phyloP scores from a whole-genome alignment of 1,284 basidiomycete species.

The Fomitopsis palustris region DNA sequence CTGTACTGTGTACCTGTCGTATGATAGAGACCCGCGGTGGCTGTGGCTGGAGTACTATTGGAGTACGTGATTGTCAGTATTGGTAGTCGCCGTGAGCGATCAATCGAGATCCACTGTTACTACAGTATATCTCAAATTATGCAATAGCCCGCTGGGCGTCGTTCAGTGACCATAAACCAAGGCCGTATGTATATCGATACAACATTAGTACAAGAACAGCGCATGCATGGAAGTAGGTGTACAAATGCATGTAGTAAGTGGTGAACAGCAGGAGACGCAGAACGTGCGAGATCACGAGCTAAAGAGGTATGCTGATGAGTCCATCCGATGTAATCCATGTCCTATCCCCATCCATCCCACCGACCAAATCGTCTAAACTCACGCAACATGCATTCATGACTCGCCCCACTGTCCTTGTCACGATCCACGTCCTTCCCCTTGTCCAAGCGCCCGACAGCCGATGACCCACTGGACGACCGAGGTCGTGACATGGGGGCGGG shows the following conservation, averaged over 20 bases:
- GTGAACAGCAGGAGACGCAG: neutral
- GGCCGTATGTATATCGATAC: slow-evolving; percentile 11
- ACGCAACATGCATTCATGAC: slow-evolving; percentile 61
- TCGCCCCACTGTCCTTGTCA: slow-evolving; percentile 56
- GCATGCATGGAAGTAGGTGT: slow-evolving; percentile 3
- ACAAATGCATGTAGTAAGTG: slow-evolving; percentile 9
- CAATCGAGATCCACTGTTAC: neutral
- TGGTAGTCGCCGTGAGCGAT: too few species aligned
- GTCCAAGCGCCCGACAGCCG: slow-evolving; percentile 43
- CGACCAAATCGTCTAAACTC: slow-evolving; percentile 79
- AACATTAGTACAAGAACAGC: slow-evolving; percentile 9
- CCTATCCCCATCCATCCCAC: slow-evolving; percentile 82
- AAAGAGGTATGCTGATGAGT: slow-evolving; percentile 7
- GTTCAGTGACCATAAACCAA: too few species aligned
- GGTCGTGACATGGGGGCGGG: slow-evolving; percentile 35
- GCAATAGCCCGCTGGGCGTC: too few species aligned
- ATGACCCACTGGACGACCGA: slow-evolving; percentile 52
- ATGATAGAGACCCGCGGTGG: too few species aligned
- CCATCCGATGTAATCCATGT: neutral
- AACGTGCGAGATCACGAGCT: slow-evolving; percentile 1
- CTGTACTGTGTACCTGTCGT: too few species aligned
- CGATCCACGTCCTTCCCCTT: slow-evolving; percentile 63
- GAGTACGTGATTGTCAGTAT: too few species aligned
- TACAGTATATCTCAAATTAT: neutral
- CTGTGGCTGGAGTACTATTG: too few species aligned